Conservation (phyloP, 495 filamentous ascomycete genomes). For the Pyrenula aspistea region DNA sequence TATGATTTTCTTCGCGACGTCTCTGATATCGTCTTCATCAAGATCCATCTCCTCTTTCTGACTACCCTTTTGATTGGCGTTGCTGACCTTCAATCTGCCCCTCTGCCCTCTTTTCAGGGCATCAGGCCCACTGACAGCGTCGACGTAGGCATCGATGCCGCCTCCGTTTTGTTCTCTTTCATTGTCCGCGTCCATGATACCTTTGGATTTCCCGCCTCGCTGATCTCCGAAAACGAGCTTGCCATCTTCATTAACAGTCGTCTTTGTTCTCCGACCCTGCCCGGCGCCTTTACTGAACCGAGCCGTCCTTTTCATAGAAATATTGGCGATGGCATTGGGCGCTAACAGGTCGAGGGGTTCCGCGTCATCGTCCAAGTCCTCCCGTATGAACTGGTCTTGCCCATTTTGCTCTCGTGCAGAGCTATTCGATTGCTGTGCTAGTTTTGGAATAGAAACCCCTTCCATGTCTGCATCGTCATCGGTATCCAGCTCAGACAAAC, state of each 20-base stretch:
- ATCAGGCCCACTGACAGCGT: slow-evolving; percentile 76
- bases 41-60: slow-evolving; percentile 47
- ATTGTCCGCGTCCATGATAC: slow-evolving; percentile 26
- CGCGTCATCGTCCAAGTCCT: slow-evolving; percentile 56
- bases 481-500: slow-evolving; percentile 45
- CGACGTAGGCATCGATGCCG: slow-evolving; percentile 83
- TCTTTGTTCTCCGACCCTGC: slow-evolving; percentile 34
- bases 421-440: slow-evolving; percentile 15
- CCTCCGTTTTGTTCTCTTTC: slow-evolving; percentile 30
- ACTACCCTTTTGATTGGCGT: slow-evolving; percentile 38
- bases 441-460: neutral
- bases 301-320: slow-evolving; percentile 71
- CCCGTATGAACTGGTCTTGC: slow-evolving; percentile 71
- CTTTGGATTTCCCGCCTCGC: neutral
- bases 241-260: slow-evolving; percentile 72
- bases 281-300: slow-evolving; percentile 31
- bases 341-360: slow-evolving; percentile 91
- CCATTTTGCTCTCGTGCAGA: slow-evolving; percentile 35
- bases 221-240: slow-evolving; percentile 63
- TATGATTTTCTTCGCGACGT: slow-evolving; percentile 15
- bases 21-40: slow-evolving; percentile 37
- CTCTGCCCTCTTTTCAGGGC: slow-evolving; percentile 68
- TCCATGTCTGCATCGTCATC: slow-evolving; percentile 22
- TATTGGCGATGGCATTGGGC: slow-evolving; percentile 76
- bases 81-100: slow-evolving; percentile 79